Percentiles rank a stretch among this genome's conserved stretches.
Evolutionary conservation across 805 yeast genomes (phyloP).

Genomic region (Candida morakotiae): DNA sequence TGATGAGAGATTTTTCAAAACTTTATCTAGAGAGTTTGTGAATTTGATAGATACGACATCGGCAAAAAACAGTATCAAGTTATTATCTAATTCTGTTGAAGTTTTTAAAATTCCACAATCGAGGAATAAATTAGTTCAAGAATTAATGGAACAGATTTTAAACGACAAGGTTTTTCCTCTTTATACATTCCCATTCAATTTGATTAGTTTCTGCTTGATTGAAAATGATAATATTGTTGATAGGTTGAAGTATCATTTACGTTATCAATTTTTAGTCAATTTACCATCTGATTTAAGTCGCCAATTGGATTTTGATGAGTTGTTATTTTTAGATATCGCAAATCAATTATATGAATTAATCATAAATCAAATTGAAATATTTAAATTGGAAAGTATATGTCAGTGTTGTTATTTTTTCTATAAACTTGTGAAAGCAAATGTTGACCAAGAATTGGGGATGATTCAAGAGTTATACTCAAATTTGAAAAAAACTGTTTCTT

Average conservation of each 20-base stretch:
- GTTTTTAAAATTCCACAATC: background rate
- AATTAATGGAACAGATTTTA: slow-evolving; percentile 1
- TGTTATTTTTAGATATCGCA: slow-evolving; percentile 2
- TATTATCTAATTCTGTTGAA: background rate
- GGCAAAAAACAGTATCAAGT: background rate
- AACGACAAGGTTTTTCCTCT: slow-evolving; percentile 4
- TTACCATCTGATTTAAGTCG: slow-evolving; percentile 3
- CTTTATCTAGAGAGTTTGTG: background rate
- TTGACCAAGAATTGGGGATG: no score
- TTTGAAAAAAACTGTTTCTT: background rate
- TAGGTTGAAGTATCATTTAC: background rate
- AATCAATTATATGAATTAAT: background rate
- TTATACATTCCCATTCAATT: slow-evolving; percentile 8
- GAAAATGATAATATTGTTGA: background rate
- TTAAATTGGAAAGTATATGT: background rate
- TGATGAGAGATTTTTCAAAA: background rate
- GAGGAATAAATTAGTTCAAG: background rate
- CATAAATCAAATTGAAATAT: background rate
- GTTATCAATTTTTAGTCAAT: slow-evolving; percentile 1
- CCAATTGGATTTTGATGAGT: slow-evolving; percentile 3
- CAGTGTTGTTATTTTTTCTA: slow-evolving; percentile 4
- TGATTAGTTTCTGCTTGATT: background rate
- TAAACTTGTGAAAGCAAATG: slow-evolving; percentile 4
- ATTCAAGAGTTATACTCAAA: no score
- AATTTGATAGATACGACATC: slow-evolving; percentile 1